Conservation (phyloP, 805 yeast genomes). For the Hanseniaspora osmophila region DNA sequence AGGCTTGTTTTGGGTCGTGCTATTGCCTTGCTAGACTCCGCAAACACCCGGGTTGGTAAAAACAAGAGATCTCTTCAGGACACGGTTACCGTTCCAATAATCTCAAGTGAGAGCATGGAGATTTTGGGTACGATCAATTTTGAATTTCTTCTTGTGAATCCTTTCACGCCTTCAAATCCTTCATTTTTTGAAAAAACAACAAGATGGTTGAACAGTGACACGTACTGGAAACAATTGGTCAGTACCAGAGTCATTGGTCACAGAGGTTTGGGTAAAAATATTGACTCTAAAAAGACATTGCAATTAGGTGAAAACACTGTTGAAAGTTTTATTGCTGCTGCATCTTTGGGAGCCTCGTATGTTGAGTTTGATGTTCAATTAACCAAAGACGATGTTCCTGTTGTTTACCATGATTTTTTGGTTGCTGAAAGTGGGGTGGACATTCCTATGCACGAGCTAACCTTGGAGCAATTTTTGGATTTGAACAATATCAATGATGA, state of each 20-base stretch:
- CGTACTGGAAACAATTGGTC: constrained; percentile 84
- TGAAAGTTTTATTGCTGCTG: constrained; percentile 90
- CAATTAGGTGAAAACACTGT: constrained; percentile 93
- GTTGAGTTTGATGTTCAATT: constrained; percentile 95
- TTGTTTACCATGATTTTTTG: constrained; percentile 83
- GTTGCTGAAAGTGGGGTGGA: constrained; percentile 95
- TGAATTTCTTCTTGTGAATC: constrained; percentile 55
- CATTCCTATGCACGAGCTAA: constrained; percentile 86
- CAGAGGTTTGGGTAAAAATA: constrained; percentile 86
- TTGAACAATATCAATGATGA: constrained; percentile 23
- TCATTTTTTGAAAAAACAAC: constrained; percentile 9
- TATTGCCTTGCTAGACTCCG: constrained; percentile 52
- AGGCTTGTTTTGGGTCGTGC: constrained; percentile 65
- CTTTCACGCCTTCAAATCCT: constrained; percentile 43
- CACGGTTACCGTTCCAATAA: constrained; percentile 55
- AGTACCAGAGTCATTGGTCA: constrained; percentile 91
- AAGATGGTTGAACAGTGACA: constrained; percentile 31
- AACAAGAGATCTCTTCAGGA: constrained; percentile 54
- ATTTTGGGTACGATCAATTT: constrained; percentile 66
- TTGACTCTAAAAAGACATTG: constrained; percentile 52
- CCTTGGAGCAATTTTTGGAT: constrained; percentile 74
- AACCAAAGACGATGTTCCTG: constrained; percentile 84
- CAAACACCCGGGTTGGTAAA: constrained; percentile 53
- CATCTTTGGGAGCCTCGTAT: constrained; percentile 88
- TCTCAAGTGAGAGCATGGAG: constrained; percentile 58